Percentiles rank a stretch among this genome's conserved stretches.
Evolutionary conservation across 306 rosid species (phyloP).

Genomic region (Inga oerstediana): DNA sequence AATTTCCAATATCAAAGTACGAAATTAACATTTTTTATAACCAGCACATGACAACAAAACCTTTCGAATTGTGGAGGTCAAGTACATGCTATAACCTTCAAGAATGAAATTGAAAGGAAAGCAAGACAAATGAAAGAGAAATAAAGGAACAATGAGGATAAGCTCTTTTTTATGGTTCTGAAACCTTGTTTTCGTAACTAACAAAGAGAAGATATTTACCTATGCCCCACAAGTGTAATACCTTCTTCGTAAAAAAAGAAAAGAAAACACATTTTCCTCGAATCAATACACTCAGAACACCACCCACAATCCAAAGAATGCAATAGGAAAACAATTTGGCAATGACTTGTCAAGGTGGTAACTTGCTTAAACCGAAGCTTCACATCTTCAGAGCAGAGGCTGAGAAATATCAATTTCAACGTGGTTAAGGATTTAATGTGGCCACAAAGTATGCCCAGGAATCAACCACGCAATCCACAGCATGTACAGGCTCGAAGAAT

Average conservation of each 20-base stretch:
- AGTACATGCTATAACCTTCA: not conserved
- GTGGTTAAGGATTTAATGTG: conserved; percentile 25
- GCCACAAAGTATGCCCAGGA: conserved; percentile 35
- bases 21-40: not conserved
- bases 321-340: conserved; percentile 22
- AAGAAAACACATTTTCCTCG: not conserved
- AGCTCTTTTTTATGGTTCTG: conserved; percentile 16
- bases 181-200: conserved; percentile 20
- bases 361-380: conserved; percentile 34
- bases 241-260: not conserved
- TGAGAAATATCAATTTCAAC: conserved; percentile 19
- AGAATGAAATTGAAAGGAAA: not conserved
- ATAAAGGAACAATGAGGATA: not conserved
- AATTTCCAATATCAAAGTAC: not conserved
- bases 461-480: conserved; percentile 31
- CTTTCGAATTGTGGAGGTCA: not conserved
- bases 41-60: not conserved
- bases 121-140: conserved; percentile 3
- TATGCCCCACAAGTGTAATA: conserved; percentile 23
- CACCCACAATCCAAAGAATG: conserved; percentile 28
- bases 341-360: conserved; percentile 26
- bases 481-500: conserved; percentile 32
- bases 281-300: conserved; percentile 27
- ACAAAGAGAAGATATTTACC: not conserved
- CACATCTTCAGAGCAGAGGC: conserved; percentile 39